Evolutionary conservation across 768 basidiomycete genomes (phyloP).

Genomic region (Podaxis pistillaris): DNA sequence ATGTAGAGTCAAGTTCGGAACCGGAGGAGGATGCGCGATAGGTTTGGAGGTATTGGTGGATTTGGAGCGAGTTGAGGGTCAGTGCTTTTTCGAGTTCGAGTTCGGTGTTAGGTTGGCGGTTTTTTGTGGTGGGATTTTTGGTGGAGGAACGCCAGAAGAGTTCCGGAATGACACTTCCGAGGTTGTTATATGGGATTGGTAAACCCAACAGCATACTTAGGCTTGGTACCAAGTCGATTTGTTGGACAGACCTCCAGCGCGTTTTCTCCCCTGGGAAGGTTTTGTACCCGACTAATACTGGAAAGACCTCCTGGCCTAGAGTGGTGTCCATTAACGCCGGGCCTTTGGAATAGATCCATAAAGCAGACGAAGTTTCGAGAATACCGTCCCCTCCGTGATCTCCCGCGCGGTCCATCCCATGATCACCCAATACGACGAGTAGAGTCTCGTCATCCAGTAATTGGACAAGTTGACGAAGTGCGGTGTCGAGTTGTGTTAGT

Average conservation of each 20-base stretch:
- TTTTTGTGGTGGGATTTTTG: neutral
- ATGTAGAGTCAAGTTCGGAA: constrained; percentile 68
- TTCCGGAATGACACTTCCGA: constrained; percentile 90
- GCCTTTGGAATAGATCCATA: constrained; percentile 93
- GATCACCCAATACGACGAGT: constrained; percentile 90
- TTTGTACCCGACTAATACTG: constrained; percentile 49
- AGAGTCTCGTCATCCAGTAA: constrained; percentile 84
- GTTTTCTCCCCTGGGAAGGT: constrained; percentile 58
- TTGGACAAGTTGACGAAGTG: constrained; percentile 71
- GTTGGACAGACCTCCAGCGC: constrained; percentile 70
- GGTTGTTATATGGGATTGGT: constrained; percentile 94
- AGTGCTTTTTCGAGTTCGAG: constrained; percentile 55
- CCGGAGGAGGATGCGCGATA: constrained; percentile 75
- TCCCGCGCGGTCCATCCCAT: constrained; percentile 94
- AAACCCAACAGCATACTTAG: constrained; percentile 87
- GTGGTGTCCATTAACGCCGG: constrained; percentile 39
- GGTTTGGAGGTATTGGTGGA: constrained; percentile 70
- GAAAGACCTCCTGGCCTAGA: constrained; percentile 34
- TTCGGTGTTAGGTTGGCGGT: constrained; percentile 15
- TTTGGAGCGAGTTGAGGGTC: constrained; percentile 69
- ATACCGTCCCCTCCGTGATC: constrained; percentile 91
- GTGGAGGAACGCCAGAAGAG: constrained; percentile 58
- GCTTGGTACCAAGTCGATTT: constrained; percentile 91
- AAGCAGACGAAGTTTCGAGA: constrained; percentile 78
- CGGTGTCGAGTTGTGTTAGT: constrained; percentile 82